phyloP scores from a whole-genome alignment of 495 filamentous ascomycete species.

The Aspergillus kassunensis region DNA sequence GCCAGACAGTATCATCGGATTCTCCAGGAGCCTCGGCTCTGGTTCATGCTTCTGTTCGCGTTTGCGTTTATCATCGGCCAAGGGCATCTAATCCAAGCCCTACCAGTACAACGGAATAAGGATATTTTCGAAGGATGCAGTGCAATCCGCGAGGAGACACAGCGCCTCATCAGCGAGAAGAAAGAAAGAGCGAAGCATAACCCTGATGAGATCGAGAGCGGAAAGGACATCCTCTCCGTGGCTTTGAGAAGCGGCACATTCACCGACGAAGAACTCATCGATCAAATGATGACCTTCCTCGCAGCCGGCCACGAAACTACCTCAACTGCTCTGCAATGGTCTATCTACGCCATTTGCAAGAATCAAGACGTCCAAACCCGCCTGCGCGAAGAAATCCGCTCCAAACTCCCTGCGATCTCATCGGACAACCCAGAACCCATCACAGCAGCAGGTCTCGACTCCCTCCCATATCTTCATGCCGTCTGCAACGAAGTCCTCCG shows the following conservation, averaged over 20 bases:
- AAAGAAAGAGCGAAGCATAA: slow-evolving; percentile 56
- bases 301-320: slow-evolving; percentile 86
- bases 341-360: slow-evolving; percentile 54
- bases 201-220: slow-evolving; percentile 25
- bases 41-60: slow-evolving; percentile 33
- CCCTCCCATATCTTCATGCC: slow-evolving; percentile 56
- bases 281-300: slow-evolving; percentile 95
- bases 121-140: slow-evolving; percentile 50
- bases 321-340: slow-evolving; percentile 57
- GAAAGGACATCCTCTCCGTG: slow-evolving; percentile 77
- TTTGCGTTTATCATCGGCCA: slow-evolving; percentile 39
- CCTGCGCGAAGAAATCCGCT: slow-evolving; percentile 58
- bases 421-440: slow-evolving; percentile 41
- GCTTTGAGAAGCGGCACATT: slow-evolving; percentile 74
- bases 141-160: slow-evolving; percentile 59
- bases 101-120: slow-evolving; percentile 67
- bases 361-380: slow-evolving; percentile 53
- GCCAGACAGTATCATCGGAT: slow-evolving; percentile 58
- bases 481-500: slow-evolving; percentile 59
- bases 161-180: slow-evolving; percentile 65
- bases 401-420: slow-evolving; percentile 56
- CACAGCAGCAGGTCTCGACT: slow-evolving; percentile 48
- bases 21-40: slow-evolving; percentile 19
- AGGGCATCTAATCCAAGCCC: slow-evolving; percentile 25
- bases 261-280: slow-evolving; percentile 72